A percentile compares a stretch with the other conserved stretches of the same genome.
phyloP scores from a whole-genome alignment of 805 yeast genomes.

The Sungouiozyma intestinalis region DNA sequence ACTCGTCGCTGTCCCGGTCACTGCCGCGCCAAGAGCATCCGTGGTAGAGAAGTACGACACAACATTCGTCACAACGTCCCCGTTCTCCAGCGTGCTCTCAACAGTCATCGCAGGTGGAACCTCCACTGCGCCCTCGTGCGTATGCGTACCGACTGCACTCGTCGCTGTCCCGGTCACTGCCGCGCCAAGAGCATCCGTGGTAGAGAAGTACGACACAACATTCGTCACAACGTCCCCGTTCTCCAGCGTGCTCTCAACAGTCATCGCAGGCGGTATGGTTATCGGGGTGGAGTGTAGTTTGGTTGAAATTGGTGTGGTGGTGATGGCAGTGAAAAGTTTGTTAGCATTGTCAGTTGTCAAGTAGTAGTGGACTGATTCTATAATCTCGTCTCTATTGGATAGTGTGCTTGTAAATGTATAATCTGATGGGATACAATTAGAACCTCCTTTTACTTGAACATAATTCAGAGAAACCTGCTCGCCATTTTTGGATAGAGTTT shows the following conservation, averaged over 20 bases:
- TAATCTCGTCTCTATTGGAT: too few species aligned
- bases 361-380: too few species aligned
- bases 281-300: too few species aligned
- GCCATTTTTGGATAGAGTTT: too few species aligned
- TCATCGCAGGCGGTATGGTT: not conserved
- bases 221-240: not conserved
- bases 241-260: not conserved
- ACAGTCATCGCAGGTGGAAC: not conserved
- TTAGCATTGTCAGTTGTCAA: too few species aligned
- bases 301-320: too few species aligned
- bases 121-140: too few species aligned
- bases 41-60: not conserved
- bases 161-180: not conserved
- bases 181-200: not conserved
- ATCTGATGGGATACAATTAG: too few species aligned
- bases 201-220: not conserved
- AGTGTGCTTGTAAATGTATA: too few species aligned
- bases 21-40: not conserved
- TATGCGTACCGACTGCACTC: not conserved
- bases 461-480: too few species aligned
- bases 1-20: not conserved
- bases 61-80: not conserved
- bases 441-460: too few species aligned
- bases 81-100: not conserved
- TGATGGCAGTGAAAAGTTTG: too few species aligned